Percentiles rank a stretch among this genome's conserved stretches.
phyloP scores from a whole-genome alignment of 2,329 filamentous ascomycete species.

The Aspergillus oerlinghausenensis region DNA sequence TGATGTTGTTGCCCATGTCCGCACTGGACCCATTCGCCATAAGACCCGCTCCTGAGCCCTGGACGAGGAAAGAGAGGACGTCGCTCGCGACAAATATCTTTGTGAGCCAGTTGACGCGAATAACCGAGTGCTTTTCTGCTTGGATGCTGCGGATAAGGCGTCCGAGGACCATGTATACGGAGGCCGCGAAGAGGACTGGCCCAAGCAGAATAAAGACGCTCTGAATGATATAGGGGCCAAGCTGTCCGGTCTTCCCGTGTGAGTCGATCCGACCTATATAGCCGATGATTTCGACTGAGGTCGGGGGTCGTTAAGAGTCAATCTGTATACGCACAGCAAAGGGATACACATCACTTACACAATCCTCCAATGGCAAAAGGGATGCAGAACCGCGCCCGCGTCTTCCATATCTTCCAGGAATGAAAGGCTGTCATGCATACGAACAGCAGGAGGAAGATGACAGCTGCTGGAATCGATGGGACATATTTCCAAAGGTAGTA shows the following conservation, averaged over 20 bases:
- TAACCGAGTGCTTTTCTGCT: conserved; percentile 39
- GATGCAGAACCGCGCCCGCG: conserved; percentile 27
- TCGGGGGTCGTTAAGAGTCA: background rate
- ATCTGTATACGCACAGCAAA: background rate
- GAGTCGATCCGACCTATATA: conserved; percentile 12
- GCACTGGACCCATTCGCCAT: conserved; percentile 1
- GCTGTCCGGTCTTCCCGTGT: conserved; percentile 11
- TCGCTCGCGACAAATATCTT: conserved; percentile 47
- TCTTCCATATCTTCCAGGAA: conserved; percentile 24
- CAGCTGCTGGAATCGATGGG: conserved; percentile 21
- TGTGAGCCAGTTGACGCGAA: conserved; percentile 42
- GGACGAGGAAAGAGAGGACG: conserved; percentile 44
- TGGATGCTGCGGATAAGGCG: conserved; percentile 40
- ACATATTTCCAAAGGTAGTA: conserved; percentile 26
- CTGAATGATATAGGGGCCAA: conserved; percentile 37
- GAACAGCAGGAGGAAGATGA: conserved; percentile 27
- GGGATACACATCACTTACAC: conserved; percentile 22
- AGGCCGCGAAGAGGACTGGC: conserved; percentile 46
- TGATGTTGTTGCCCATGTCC: conserved; percentile 11
- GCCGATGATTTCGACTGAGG: conserved; percentile 17
- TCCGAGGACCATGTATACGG: conserved; percentile 47
- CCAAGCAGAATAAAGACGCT: conserved; percentile 44
- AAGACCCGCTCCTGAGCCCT: conserved; percentile 23
- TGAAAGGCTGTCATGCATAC: conserved; percentile 19
- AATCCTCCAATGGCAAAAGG: conserved; percentile 33